These are phyloP conservation scores for Glycine latifolia DNA, from an alignment of 306 rosid genomes.

Conservation along the genomic window DNA sequence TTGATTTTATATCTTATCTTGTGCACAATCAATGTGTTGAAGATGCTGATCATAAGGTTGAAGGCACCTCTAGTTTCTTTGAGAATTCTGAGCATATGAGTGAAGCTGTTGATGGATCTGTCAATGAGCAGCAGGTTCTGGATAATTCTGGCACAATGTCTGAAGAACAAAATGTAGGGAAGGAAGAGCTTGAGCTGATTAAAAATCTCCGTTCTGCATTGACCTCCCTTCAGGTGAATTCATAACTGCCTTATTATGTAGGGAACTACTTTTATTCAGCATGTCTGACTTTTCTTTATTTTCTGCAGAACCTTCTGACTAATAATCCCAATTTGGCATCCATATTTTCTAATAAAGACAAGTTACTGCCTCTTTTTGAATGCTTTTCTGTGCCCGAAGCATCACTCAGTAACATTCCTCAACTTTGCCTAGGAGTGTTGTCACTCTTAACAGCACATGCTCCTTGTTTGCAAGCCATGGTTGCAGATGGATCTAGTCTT, in stretches of 20 bases:
- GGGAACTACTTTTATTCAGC: constrained; percentile 37
- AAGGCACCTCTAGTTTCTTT: constrained; percentile 46
- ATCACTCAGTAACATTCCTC: constrained; percentile 84
- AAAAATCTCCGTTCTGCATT: constrained; percentile 81
- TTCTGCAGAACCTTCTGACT: constrained; percentile 86
- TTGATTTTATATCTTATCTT: constrained; percentile 79
- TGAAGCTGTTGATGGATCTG: constrained; percentile 51
- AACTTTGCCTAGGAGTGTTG: constrained; percentile 86
- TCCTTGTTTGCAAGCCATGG: constrained; percentile 99
- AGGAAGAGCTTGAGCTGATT: constrained; percentile 67
- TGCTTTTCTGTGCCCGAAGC: constrained; percentile 93
- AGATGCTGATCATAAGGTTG: constrained; percentile 59
- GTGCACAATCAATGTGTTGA: constrained; percentile 62
- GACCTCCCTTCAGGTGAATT: constrained; percentile 86
- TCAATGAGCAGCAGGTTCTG: constrained; percentile 51
- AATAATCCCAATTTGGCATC: constrained; percentile 91
- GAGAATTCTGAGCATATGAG: constrained; percentile 59
- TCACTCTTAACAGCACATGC: constrained; percentile 97
- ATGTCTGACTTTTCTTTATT: constrained; percentile 44
- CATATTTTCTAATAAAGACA: constrained; percentile 90
- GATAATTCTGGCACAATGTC: constrained; percentile 58
- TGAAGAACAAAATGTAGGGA: constrained; percentile 67
- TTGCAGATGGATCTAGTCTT: constrained; percentile 98
- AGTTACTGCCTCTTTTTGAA: constrained; percentile 92
- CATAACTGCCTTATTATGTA: constrained; percentile 38